Evolutionary conservation across 352 stramenopile genomes (phyloP).

Genomic region (Phytophthora niederhauseri): DNA sequence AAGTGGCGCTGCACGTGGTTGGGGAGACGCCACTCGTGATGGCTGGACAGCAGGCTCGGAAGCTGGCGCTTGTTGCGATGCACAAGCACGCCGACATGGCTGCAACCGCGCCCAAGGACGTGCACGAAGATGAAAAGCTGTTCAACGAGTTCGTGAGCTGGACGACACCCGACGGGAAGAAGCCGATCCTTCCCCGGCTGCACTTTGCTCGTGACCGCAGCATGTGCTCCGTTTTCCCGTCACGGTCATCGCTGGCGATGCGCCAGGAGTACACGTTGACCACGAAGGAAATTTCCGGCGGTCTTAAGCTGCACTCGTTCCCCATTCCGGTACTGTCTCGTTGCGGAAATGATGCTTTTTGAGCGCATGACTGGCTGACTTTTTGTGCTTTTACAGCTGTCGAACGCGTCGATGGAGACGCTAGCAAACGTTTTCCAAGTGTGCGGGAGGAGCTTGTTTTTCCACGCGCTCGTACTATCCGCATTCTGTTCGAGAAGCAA

Average conservation of each 20-base stretch:
- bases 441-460: slow-evolving; percentile 85
- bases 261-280: slow-evolving; percentile 81
- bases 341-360: not conserved
- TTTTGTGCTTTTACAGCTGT: slow-evolving; percentile 40
- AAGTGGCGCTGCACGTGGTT: slow-evolving; percentile 78
- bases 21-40: slow-evolving; percentile 82
- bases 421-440: slow-evolving; percentile 78
- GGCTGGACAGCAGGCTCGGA: slow-evolving; percentile 76
- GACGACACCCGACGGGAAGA: slow-evolving; percentile 62
- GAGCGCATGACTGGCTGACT: slow-evolving; percentile 17
- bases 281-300: slow-evolving; percentile 88
- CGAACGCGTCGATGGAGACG: slow-evolving; percentile 64
- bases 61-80: slow-evolving; percentile 76
- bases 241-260: slow-evolving; percentile 57
- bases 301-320: slow-evolving; percentile 79
- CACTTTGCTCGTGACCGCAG: slow-evolving; percentile 82
- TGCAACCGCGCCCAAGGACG: slow-evolving; percentile 34
- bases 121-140: slow-evolving; percentile 73
- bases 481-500: slow-evolving; percentile 76
- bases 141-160: slow-evolving; percentile 90
- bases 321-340: slow-evolving; percentile 65
- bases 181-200: slow-evolving; percentile 69
- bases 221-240: slow-evolving; percentile 70
- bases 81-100: slow-evolving; percentile 41
- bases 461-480: slow-evolving; percentile 81